Conservation (phyloP, 768 basidiomycete genomes). For the Russula dissimulans region DNA sequence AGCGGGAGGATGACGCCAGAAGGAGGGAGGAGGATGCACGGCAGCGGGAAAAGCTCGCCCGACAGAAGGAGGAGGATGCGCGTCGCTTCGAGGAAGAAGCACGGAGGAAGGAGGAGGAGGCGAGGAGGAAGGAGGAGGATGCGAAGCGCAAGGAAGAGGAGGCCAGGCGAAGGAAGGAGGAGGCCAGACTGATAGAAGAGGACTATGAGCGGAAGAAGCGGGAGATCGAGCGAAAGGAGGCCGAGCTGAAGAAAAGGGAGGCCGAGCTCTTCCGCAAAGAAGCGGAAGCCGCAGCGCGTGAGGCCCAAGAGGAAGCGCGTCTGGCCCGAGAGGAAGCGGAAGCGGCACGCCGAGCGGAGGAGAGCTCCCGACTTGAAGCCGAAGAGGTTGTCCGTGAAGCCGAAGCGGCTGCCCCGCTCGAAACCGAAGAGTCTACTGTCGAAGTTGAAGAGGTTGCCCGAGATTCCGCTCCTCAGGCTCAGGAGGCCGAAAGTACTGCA, state of each 20-base stretch:
- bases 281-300: not conserved
- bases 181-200: conserved; percentile 27
- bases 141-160: conserved; percentile 25
- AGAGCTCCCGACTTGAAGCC: not conserved
- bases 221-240: conserved; percentile 15
- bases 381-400: not conserved
- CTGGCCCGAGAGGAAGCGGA: not conserved
- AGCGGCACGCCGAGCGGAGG: not conserved
- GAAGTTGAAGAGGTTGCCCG: not conserved
- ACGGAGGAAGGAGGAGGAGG: conserved; percentile 16
- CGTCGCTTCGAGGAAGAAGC: conserved; percentile 28
- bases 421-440: not conserved
- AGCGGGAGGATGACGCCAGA: conserved; percentile 30
- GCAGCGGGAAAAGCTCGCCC: conserved; percentile 24
- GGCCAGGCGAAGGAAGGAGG: conserved; percentile 23
- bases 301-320: conserved; percentile 1
- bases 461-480: not conserved
- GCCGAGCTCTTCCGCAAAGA: conserved; percentile 9
- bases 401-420: not conserved
- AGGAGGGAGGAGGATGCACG: conserved; percentile 23
- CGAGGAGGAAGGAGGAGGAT: conserved; percentile 13
- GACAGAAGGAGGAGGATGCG: conserved; percentile 25
- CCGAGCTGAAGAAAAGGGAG: conserved; percentile 13
- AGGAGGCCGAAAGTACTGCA: not conserved
- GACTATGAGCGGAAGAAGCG: conserved; percentile 18